phyloP scores from a whole-genome alignment of 2,329 filamentous ascomycete species.

The Diaporthe destruens region DNA sequence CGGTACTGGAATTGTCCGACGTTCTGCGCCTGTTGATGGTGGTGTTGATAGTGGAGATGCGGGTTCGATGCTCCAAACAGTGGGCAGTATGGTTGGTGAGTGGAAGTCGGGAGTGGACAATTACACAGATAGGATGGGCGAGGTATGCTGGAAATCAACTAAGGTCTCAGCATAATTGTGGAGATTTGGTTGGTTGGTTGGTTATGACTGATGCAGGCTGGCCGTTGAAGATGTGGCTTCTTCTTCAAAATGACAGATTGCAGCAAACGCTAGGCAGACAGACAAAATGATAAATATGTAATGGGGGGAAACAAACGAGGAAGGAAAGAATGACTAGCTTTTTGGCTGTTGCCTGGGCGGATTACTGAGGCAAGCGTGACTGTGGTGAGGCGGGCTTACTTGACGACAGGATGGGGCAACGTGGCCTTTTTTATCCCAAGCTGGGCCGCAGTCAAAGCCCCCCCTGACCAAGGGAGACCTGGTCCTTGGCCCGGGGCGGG shows the following conservation, averaged over 20 bases:
- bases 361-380: conserved; percentile 13
- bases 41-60: conserved; percentile 1
- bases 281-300: neutral
- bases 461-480: conserved; percentile 24
- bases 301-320: conserved; percentile 6
- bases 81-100: conserved; percentile 2
- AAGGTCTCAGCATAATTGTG: conserved; percentile 37
- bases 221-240: neutral
- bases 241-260: conserved; percentile 31
- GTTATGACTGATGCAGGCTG: neutral
- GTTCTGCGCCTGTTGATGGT: neutral
- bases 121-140: conserved; percentile 33
- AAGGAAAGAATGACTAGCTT: conserved; percentile 9
- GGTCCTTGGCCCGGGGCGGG: neutral
- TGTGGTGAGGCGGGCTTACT: conserved; percentile 16
- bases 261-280: conserved; percentile 29
- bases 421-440: conserved; percentile 40
- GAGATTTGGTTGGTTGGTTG: conserved; percentile 17
- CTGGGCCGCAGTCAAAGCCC: conserved; percentile 29
- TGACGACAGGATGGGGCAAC: conserved; percentile 36
- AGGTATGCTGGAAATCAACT: conserved; percentile 33
- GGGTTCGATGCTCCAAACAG: conserved; percentile 16
- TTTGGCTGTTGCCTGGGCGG: conserved; percentile 23
- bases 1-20: conserved; percentile 33
- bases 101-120: conserved; percentile 28